Evolutionary conservation across 1,284 basidiomycete genomes (phyloP), one percentile per base, ranked within the genome.

Genomic region (Ganoderma meredithae): DNA sequence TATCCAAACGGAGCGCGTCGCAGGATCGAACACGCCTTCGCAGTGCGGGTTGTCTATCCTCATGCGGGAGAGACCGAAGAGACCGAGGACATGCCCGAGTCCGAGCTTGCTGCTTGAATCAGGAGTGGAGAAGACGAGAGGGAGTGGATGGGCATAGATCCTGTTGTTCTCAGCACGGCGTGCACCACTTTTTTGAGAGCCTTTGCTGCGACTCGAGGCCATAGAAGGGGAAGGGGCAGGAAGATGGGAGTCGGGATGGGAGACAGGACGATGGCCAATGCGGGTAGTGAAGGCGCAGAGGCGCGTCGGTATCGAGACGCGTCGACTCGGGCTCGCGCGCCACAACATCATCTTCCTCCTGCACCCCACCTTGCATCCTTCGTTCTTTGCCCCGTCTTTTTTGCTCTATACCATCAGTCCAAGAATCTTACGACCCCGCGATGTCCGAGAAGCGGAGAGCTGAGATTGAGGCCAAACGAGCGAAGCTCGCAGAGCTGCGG

Each of bases 391-490:
- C 40, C 64, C 52, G 27, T 25, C 13, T 19, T 43, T 13, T 31
- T 40, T 41, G 55, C 22, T 17, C 39, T 60, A 10, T 60, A 19
- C 8, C 58, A 60, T 60, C 43, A 4, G 2, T 1, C 25, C n/a
- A 52, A 39, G 40, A 19, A 17, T 36, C 19, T n/a, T 25, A 62
- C 33, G 49, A 33, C 22, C 15, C 17, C 25, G 63, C 25, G n/a
- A 80, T 79, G 80, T 77, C 80, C 25, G 84, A 84, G 66, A 78
- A 81, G 67, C 85, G 91, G 49, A 81, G 90, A 75, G 87, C 91
- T 75, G 96, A 98, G 82, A 95, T 99, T 71, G 95, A 97, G 81
- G 94, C 92, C 52, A 99, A 99, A 82, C 86, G 92, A 69, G 89
- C 90, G 8, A 96, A 96, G 80, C 90, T 99, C 53, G 95, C 90